Evolutionary conservation across 139 green algal genomes (phyloP).

Genomic region (Eudorina sp.): DNA sequence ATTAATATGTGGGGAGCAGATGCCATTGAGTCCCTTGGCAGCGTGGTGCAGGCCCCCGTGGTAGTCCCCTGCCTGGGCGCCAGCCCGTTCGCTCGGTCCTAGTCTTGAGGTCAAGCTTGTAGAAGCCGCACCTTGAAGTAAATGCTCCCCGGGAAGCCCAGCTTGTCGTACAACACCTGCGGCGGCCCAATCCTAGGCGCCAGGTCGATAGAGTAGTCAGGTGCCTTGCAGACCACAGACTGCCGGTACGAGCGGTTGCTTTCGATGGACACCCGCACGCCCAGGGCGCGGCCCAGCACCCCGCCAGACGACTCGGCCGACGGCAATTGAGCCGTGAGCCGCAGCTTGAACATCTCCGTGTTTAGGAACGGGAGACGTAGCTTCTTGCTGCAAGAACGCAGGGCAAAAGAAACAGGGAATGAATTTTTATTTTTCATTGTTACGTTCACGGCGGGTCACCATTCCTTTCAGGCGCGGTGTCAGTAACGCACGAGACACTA

Average conservation of each 20-base stretch:
- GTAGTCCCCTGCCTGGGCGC: too few species aligned
- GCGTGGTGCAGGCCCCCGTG: too few species aligned
- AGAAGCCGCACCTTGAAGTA: conserved; percentile 41
- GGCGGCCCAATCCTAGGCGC: conserved; percentile 24
- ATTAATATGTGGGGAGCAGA: too few species aligned
- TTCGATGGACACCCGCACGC: not conserved
- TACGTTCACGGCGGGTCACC: too few species aligned
- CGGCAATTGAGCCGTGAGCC: not conserved
- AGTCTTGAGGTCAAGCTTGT: too few species aligned
- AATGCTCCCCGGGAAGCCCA: conserved; percentile 22
- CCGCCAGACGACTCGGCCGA: not conserved
- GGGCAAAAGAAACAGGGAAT: too few species aligned
- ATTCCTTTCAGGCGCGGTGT: too few species aligned
- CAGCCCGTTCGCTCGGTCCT: too few species aligned
- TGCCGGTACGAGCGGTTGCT: not conserved
- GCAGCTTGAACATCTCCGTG: conserved; percentile 29
- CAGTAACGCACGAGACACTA: too few species aligned
- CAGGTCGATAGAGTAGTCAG: conserved; percentile 19
- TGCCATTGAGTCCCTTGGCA: too few species aligned
- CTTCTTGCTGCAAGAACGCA: conserved; percentile 51
- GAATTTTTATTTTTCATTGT: too few species aligned
- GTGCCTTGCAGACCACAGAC: not conserved
- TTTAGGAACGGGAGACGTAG: conserved; percentile 29
- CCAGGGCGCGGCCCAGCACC: conserved; percentile 27
- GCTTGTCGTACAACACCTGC: conserved; percentile 1